These are phyloP conservation scores for Malassezia vespertilionis DNA, from an alignment of 1,284 basidiomycete genomes.

Conservation along the genomic window DNA sequence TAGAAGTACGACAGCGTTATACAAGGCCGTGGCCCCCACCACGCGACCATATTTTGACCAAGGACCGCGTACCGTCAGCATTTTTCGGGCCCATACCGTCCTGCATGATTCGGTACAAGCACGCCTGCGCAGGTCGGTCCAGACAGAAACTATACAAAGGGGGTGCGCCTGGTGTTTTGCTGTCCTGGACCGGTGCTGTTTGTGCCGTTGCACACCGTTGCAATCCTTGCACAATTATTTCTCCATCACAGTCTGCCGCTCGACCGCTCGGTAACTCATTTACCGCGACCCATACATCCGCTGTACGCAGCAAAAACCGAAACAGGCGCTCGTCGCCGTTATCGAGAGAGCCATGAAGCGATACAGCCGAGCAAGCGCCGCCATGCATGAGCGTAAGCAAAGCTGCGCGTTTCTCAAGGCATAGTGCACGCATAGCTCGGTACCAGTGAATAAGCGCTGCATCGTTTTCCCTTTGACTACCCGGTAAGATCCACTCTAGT, in stretches of 20 bases:
- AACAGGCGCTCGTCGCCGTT: slow-evolving; percentile 8
- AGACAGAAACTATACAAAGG: slow-evolving; percentile 3
- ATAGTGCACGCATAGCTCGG: slow-evolving; percentile 1
- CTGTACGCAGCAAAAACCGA: slow-evolving; percentile 10
- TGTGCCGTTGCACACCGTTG: slow-evolving; percentile 2
- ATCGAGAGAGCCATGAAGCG: slow-evolving; percentile 1
- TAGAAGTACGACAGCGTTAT: not conserved
- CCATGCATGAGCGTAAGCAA: slow-evolving; percentile 10
- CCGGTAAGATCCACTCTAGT: slow-evolving; percentile 6
- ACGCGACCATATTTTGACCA: slow-evolving; percentile 12
- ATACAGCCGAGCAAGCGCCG: slow-evolving; percentile 3
- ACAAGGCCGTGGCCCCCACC: slow-evolving; percentile 9
- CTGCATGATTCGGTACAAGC: slow-evolving; percentile 9
- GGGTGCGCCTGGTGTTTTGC: not conserved
- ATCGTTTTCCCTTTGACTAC: not conserved
- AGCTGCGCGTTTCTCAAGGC: not conserved
- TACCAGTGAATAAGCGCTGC: not conserved
- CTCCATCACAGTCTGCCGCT: slow-evolving; percentile 17
- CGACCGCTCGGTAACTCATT: slow-evolving; percentile 15
- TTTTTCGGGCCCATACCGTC: slow-evolving; percentile 12
- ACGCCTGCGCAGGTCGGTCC: slow-evolving; percentile 3
- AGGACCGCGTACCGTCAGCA: slow-evolving; percentile 8
- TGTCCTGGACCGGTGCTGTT: not conserved
- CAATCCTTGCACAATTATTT: slow-evolving; percentile 7
- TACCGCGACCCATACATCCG: slow-evolving; percentile 14